These are phyloP conservation scores for Artemisia annua DNA, from an alignment of 129 eudicot species.

Conservation along the genomic window DNA sequence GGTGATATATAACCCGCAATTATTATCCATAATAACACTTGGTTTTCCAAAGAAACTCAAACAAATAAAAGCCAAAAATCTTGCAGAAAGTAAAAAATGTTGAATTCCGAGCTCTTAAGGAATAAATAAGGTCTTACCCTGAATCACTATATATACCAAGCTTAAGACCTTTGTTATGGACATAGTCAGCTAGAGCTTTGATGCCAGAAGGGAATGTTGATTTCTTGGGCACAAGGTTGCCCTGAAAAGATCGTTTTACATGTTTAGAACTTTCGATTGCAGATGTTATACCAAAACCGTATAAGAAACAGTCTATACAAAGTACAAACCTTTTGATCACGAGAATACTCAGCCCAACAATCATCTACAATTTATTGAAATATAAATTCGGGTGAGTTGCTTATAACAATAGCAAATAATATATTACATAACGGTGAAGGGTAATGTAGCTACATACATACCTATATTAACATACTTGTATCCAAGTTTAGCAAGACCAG, in stretches of 20 bases:
- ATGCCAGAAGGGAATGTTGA: constrained; percentile 88
- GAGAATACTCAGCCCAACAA: constrained; percentile 88
- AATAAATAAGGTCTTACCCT: constrained; percentile 46
- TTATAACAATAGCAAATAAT: neutral
- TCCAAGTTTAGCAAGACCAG: constrained; percentile 87
- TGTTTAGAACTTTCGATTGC: neutral
- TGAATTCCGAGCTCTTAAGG: neutral
- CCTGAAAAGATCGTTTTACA: constrained; percentile 38
- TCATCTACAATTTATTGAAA: constrained; percentile 51
- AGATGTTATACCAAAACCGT: neutral
- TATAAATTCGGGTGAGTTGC: constrained; percentile 13
- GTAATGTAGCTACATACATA: constrained; percentile 18
- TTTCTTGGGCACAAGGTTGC: constrained; percentile 65
- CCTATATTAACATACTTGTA: constrained; percentile 89
- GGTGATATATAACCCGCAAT: neutral
- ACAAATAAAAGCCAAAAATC: neutral
- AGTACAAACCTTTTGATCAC: constrained; percentile 57
- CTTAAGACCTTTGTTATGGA: constrained; percentile 88
- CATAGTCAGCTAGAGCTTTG: constrained; percentile 76
- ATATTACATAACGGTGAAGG: neutral
- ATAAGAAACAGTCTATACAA: neutral
- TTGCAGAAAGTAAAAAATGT: neutral
- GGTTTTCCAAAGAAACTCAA: neutral
- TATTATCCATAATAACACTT: neutral
- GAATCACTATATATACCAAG: constrained; percentile 88